A percentile compares a stretch with the other conserved stretches of the same genome.
These are phyloP conservation scores for Fomitopsis pulvina DNA, from an alignment of 768 basidiomycete species.

Conservation along the genomic window DNA sequence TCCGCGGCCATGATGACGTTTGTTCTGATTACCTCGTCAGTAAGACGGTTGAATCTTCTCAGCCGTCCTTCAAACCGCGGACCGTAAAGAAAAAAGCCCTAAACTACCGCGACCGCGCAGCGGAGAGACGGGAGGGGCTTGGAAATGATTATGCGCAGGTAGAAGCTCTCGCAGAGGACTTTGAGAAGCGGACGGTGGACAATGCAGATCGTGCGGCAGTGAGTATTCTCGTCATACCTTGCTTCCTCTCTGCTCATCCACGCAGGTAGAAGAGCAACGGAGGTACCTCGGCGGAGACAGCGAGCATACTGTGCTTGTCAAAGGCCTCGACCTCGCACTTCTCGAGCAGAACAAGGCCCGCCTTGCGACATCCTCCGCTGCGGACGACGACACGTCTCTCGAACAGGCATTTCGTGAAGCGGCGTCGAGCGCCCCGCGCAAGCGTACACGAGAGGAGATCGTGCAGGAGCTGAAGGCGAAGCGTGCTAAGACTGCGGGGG, in stretches of 20 bases:
- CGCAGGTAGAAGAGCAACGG: conserved; percentile 62
- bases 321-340: conserved; percentile 74
- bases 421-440: conserved; percentile 39
- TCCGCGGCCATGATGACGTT: not conserved
- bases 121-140: conserved; percentile 60
- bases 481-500: conserved; percentile 3
- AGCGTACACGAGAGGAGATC: conserved; percentile 75
- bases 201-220: conserved; percentile 57
- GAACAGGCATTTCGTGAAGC: conserved; percentile 65
- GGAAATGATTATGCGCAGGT: conserved; percentile 74
- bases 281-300: conserved; percentile 49
- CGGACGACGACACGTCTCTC: conserved; percentile 73
- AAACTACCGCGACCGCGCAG: conserved; percentile 68
- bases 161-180: conserved; percentile 77
- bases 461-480: conserved; percentile 43
- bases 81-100: conserved; percentile 59
- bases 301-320: conserved; percentile 72
- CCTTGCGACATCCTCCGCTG: conserved; percentile 32
- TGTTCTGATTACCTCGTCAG: conserved; percentile 21
- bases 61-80: conserved; percentile 75
- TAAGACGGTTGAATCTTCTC: conserved; percentile 41
- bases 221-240: conserved; percentile 16
- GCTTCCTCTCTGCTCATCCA: conserved; percentile 2
- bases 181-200: conserved; percentile 57
- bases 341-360: conserved; percentile 38